phyloP scores from a whole-genome alignment of 495 filamentous ascomycete species.

The Lasiosphaeria miniovina region DNA sequence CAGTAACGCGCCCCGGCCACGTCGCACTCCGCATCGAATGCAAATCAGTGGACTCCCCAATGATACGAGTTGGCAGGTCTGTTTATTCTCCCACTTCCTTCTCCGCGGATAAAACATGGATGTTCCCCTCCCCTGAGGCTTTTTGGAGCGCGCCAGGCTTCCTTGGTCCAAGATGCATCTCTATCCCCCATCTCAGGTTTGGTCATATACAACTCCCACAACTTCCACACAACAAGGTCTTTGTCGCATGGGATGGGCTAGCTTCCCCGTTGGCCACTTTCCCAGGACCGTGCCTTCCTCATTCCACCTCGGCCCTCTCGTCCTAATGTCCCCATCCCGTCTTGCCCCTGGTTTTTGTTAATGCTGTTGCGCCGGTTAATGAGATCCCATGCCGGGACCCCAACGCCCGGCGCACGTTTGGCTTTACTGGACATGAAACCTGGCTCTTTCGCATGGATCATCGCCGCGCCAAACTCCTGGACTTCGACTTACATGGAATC shows the following conservation, averaged over 20 bases:
- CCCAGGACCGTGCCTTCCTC: conserved; percentile 6
- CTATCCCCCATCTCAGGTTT: conserved; percentile 14
- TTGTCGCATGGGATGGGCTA: conserved; percentile 10
- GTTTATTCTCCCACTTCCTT: conserved; percentile 64
- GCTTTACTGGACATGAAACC: conserved; percentile 43
- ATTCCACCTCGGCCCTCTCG: not conserved
- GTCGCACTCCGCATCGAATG: conserved; percentile 94
- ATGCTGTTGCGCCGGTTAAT: conserved; percentile 5
- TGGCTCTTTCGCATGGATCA: conserved; percentile 41
- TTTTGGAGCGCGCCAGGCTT: conserved; percentile 22
- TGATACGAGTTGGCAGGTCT: conserved; percentile 99
- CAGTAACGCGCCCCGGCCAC: conserved; percentile 77
- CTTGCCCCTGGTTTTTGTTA: conserved; percentile 23
- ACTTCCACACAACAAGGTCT: conserved; percentile 6
- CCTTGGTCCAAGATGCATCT: conserved; percentile 10
- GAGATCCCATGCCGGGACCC: conserved; percentile 11
- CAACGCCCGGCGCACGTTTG: conserved; percentile 21
- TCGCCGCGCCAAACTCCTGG: conserved; percentile 36
- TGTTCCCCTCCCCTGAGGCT: conserved; percentile 21
- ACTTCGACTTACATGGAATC: conserved; percentile 54
- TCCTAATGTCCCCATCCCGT: conserved; percentile 8
- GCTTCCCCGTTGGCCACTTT: conserved; percentile 12
- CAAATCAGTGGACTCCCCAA: conserved; percentile 91
- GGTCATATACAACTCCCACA: conserved; percentile 6
- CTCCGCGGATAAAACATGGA: conserved; percentile 38